phyloP scores from a whole-genome alignment of 1,284 basidiomycete species.

The Cryptococcus neoformans region DNA sequence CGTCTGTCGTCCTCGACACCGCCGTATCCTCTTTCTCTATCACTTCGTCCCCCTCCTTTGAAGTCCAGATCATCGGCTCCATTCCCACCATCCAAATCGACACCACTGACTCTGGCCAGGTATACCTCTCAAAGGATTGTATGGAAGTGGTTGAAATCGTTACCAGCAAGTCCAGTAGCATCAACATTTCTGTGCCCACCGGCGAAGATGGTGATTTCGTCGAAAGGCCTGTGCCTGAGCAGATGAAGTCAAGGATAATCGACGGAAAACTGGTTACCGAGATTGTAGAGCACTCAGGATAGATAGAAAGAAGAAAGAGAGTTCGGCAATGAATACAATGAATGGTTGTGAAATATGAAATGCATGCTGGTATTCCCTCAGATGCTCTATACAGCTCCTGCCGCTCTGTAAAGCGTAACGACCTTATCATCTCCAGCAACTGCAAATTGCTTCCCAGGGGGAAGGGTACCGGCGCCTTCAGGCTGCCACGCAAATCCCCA shows the following conservation, averaged over 20 bases:
- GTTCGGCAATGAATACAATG: background rate
- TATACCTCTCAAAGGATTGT: constrained; percentile 85
- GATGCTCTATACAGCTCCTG: constrained; percentile 26
- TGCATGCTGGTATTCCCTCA: background rate
- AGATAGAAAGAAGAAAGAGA: constrained; percentile 3
- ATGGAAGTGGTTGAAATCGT: constrained; percentile 76
- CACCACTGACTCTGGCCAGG: constrained; percentile 89
- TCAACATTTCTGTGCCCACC: constrained; percentile 88
- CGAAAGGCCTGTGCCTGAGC: constrained; percentile 92
- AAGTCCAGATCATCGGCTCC: constrained; percentile 83
- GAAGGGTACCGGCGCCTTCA: constrained; percentile 55
- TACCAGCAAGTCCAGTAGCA: constrained; percentile 89
- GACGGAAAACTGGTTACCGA: constrained; percentile 82
- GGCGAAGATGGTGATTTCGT: constrained; percentile 81
- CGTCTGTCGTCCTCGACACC: constrained; percentile 82
- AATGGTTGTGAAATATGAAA: background rate
- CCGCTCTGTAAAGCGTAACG: constrained; percentile 60
- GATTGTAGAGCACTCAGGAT: constrained; percentile 86
- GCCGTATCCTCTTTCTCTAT: constrained; percentile 86
- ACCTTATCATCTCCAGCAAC: constrained; percentile 74
- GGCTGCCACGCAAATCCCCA: constrained; percentile 84
- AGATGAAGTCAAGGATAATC: constrained; percentile 81
- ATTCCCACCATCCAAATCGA: constrained; percentile 93
- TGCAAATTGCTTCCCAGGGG: constrained; percentile 61
- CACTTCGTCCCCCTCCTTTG: constrained; percentile 89